Percentiles rank a stretch among this genome's conserved stretches.
Evolutionary conservation across 306 rosid species (phyloP).

Genomic region (Prunus mongolica): DNA sequence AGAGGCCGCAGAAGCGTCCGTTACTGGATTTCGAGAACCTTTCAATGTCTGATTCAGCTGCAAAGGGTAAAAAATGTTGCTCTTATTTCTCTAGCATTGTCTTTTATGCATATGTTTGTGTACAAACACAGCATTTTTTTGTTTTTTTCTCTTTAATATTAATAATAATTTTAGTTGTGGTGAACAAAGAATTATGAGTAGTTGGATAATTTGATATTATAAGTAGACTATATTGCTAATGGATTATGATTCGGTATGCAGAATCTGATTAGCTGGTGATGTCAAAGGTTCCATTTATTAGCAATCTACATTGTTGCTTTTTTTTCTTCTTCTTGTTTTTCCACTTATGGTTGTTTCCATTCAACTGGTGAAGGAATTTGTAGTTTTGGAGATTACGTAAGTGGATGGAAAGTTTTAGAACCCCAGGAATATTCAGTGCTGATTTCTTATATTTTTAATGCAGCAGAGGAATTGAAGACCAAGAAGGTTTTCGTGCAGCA

Average conservation of each 20-base stretch:
- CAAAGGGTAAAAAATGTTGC: slow-evolving; percentile 36
- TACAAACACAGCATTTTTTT: background rate
- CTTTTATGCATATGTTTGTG: background rate
- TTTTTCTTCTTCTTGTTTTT: background rate
- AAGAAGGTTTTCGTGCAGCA: slow-evolving; percentile 80
- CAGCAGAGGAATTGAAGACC: slow-evolving; percentile 47
- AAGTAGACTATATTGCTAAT: background rate
- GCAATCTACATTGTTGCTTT: no score
- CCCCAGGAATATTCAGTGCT: background rate
- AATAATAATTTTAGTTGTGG: background rate
- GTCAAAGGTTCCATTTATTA: background rate
- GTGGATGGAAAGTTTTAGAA: background rate
- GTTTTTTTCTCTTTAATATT: background rate
- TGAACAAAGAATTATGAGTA: background rate
- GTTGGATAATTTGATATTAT: background rate
- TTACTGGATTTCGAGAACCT: slow-evolving; percentile 67
- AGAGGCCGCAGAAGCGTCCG: slow-evolving; percentile 76
- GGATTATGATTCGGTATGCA: background rate
- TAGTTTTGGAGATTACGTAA: background rate
- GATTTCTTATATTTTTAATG: slow-evolving; percentile 15
- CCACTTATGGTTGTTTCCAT: background rate
- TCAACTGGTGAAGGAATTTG: background rate
- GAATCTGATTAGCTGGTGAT: background rate
- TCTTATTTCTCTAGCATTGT: slow-evolving; percentile 4
- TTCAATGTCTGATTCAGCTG: slow-evolving; percentile 48